Conservation (phyloP, 768 basidiomycete genomes). For the Tephrocybe sp. region DNA sequence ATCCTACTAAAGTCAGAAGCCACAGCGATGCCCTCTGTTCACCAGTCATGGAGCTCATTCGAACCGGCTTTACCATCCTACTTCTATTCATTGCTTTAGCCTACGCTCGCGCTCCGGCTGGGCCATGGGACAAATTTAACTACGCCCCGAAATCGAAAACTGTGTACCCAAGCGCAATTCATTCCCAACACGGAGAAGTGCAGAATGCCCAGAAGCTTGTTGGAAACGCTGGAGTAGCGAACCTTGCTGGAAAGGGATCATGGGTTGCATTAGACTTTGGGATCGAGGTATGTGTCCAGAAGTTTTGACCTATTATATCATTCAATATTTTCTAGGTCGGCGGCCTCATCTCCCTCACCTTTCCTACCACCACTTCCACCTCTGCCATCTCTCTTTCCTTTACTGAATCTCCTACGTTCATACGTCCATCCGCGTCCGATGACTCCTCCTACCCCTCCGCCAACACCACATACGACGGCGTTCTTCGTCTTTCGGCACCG, state of each 20-base stretch:
- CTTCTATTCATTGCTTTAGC: not conserved
- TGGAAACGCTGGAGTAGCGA: conserved; percentile 33
- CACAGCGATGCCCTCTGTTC: not conserved
- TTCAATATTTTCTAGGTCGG: conserved; percentile 39
- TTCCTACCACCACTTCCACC: conserved; percentile 25
- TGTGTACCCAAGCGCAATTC: conserved; percentile 42
- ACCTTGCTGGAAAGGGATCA: conserved; percentile 37
- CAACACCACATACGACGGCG: conserved; percentile 41
- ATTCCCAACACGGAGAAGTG: conserved; percentile 36
- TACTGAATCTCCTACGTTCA: conserved; percentile 57
- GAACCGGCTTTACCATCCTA: not conserved
- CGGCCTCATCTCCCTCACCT: conserved; percentile 49
- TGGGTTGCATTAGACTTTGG: conserved; percentile 60
- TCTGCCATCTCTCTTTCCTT: conserved; percentile 51
- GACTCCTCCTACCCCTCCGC: conserved; percentile 51
- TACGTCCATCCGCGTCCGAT: conserved; percentile 51
- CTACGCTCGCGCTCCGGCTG: conserved; percentile 36
- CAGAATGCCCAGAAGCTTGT: conserved; percentile 32
- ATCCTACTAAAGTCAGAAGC: not conserved
- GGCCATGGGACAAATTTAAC: conserved; percentile 56
- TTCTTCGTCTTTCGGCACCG: conserved; percentile 39
- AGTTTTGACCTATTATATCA: not conserved
- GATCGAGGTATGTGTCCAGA: conserved; percentile 35
- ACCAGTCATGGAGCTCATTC: not conserved
- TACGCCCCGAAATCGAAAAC: conserved; percentile 47